Percentiles rank a stretch among this genome's conserved stretches.
phyloP scores from a whole-genome alignment of 2,329 filamentous ascomycete genomes.

The Aspergillus fructus region DNA sequence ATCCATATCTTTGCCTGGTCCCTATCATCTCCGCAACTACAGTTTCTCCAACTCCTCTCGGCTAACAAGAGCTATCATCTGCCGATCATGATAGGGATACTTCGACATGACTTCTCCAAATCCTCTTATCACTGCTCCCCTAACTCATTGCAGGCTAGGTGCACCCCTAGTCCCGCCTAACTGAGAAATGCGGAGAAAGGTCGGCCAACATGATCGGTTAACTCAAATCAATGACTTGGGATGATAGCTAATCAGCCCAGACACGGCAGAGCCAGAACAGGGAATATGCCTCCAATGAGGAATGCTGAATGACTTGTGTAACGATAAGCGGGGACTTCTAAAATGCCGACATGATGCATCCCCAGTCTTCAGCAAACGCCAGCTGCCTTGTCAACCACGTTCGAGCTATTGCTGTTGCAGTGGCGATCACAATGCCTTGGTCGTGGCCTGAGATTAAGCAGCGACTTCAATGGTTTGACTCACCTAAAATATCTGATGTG shows the following conservation, averaged over 20 bases:
- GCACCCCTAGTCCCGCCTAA: background rate
- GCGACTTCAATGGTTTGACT: slow-evolving; percentile 3
- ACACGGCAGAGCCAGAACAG: background rate
- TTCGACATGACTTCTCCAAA: background rate
- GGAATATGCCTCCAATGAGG: background rate
- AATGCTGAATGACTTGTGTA: background rate
- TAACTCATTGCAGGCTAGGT: background rate
- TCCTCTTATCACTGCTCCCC: background rate
- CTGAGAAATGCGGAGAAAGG: background rate
- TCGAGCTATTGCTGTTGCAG: background rate
- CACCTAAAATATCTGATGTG: background rate
- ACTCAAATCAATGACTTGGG: background rate
- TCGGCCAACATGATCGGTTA: slow-evolving; percentile 1
- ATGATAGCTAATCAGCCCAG: background rate
- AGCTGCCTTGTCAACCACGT: background rate
- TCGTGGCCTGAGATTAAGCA: slow-evolving; percentile 7
- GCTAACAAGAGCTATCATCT: background rate
- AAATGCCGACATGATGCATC: background rate
- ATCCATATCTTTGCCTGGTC: background rate
- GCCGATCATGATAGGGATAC: background rate
- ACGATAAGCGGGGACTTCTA: slow-evolving; percentile 5
- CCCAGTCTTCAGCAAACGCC: background rate
- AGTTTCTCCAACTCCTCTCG: background rate
- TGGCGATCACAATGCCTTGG: background rate
- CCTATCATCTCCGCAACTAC: too few relatives aligned